A percentile compares a stretch with the other conserved stretches of the same genome.
These are phyloP conservation scores for Ceratobasidium sp. DNA, from an alignment of 1,284 basidiomycete species.

Conservation along the genomic window DNA sequence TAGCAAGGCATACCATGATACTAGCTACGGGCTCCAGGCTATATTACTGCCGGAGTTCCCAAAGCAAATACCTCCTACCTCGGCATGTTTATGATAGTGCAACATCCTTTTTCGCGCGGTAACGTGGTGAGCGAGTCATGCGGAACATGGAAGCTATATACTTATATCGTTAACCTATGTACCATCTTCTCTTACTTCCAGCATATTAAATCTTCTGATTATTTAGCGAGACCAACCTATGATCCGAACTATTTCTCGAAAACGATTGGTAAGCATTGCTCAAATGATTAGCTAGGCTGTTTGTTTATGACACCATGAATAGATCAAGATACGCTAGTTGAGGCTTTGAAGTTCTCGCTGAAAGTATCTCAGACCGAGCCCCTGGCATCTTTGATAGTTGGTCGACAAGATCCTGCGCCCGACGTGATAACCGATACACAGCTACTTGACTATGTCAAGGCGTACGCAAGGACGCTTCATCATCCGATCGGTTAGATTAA, in stretches of 20 bases:
- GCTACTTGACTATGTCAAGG: slow-evolving; percentile 22
- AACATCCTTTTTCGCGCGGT: slow-evolving; percentile 49
- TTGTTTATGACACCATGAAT: neutral
- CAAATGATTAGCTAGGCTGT: neutral
- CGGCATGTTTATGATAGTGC: slow-evolving; percentile 50
- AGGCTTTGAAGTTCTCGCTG: slow-evolving; percentile 49
- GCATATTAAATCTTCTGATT: slow-evolving; percentile 26
- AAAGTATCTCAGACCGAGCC: slow-evolving; percentile 41
- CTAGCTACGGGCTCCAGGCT: neutral
- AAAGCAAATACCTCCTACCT: slow-evolving; percentile 44
- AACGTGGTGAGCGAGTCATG: neutral
- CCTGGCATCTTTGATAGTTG: slow-evolving; percentile 24
- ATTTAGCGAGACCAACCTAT: neutral
- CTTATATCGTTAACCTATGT: too few relatives aligned
- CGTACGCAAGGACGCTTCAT: slow-evolving; percentile 36
- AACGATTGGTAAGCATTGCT: neutral
- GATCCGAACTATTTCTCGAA: slow-evolving; percentile 28
- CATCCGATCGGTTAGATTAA: slow-evolving; percentile 45
- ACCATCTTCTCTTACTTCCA: too few relatives aligned
- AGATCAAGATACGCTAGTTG: slow-evolving; percentile 49
- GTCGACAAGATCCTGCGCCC: slow-evolving; percentile 33
- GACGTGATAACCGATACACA: slow-evolving; percentile 26
- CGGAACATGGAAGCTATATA: too few relatives aligned
- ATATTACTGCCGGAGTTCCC: slow-evolving; percentile 42
- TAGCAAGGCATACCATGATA: neutral